Evolutionary conservation across 192 early-diverging fungal genomes (phyloP), one percentile per base, ranked within the genome.

Genomic region (Entomortierella beljakovae): DNA sequence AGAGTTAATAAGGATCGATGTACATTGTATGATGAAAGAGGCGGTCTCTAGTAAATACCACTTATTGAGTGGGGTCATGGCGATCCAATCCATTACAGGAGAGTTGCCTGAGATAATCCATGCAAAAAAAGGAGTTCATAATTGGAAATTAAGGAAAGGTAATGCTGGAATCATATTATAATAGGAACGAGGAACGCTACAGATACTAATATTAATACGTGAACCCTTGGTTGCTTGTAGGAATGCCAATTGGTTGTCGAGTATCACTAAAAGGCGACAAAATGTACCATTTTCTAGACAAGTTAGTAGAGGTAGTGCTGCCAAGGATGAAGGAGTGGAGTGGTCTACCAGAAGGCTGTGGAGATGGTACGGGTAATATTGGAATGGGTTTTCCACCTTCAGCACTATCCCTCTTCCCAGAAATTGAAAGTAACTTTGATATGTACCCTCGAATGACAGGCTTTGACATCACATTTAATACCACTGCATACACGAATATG

Each of bases 391-490:
- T 99, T 55, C 95, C 94, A 38, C 83, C 87, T 48, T 88, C 90
- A 51, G 94, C 90, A 28, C 86, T 99, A 29, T 94, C 95, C 7
- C 82, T 94, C 59, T 99, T 98, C 87, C 98, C 97, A 6, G 98
- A 99, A 83, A 95, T 99, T 70, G 98, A 99, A 80, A 90, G 90
- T 37, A 92, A 94, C 71, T 98, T 96, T 81, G 98, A 99, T 60
- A 89, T 93, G 85, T 96, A 93, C 73, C 98, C 98, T 13, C 76
- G 89, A 59, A 87, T 97, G 80, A 95, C 93, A 29, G 95, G 95
- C 23, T 96, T 96, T 72, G 88, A 91, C 55, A 90, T 99, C 57
- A 89, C 88, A 28, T 91, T 98, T 67, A 85, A 90, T 51, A 97
- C 97, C 6, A 93, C 94, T 2, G 95, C 91, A 3, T 83, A 82